Base-by-base conservation (phyloP, 345 rosid genomes). In the Populus alba region DNA sequence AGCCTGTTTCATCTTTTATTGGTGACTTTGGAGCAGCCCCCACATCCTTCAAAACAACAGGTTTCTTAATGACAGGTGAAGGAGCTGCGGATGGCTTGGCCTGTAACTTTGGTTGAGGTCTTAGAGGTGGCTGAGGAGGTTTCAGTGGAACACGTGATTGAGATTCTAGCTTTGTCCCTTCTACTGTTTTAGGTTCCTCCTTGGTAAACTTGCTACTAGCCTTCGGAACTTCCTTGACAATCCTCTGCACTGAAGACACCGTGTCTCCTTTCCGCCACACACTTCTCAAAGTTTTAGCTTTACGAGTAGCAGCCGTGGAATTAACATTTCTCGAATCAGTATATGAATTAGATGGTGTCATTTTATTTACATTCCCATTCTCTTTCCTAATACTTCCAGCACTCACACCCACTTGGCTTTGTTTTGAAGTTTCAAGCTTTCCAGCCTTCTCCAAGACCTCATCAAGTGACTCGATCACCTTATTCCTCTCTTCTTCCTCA, bases 251-350 rank as follows among this genome's bases (percentile, higher is more conserved):
- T 41, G 75, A 77, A 31, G 88, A 88, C 27, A 92, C 90, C 13
- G 88, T 78, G 81, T 96, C 99, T 15, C 99, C 98, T 84, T 92
- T 96, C 71, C 92, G 86, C 99, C 99, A 96, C 73, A 96, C 99
- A 77, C 97, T 96, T 92, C 89, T 96, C 87, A 89, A 74, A 71
- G 94, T 84, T 79, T 96, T 93, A 43, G 88, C 78, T 73, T 85
- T 90, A 81, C 78, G 78, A 55, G 82, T 81, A 27, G 76, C 86
- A 15, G 45, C 80, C 8, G 87, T 83, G 1, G 80, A 71, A 59
- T 81, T 81, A 33, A 80, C 84, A 59, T 79, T 77, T 79, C 65
- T 83, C 6, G 78, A 74, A 83, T 80, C 78, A 80, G 80, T 51
- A 81, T 41, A 78, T 62, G 35, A 43, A 78, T 74, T 84, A 74